Base-by-base conservation (phyloP, 2,329 filamentous ascomycete genomes). In the Botryotinia calthae region DNA sequence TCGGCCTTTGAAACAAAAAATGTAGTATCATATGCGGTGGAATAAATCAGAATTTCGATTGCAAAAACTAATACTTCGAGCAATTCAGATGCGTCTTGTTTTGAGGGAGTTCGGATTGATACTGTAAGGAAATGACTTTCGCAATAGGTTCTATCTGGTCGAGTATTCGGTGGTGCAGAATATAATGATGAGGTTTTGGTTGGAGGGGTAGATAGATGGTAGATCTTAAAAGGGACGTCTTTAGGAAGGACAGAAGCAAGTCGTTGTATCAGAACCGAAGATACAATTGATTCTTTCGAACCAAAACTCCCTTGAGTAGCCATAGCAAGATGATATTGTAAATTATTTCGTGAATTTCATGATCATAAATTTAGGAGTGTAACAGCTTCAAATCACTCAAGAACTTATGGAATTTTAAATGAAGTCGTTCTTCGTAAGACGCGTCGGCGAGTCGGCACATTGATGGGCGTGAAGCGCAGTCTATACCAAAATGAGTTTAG, bases 1-100 rank as follows among this genome's bases (percentile, higher is more conserved):
- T 99, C 96, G 66, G 96, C 96, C 82, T 99, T 99, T 75, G 95
- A 95, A 37, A 99, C 91, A 81, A 99, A 99, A 71, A 98, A 87
- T 6, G 93, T 98, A 1, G 92, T 97, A 37, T 94, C 88, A 77
- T 88, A 87, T 63, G 88, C 87, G 0, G 95, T 97, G 0, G 90
- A 92, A 82, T 97, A 99, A 74, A 99, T 88, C 78, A 96, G 87
- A 69, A 98, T 86, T 81, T 99, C 96, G 75, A 99, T 87, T 25
- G 92, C 95, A 73, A 97, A 90, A 14, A 95, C 86, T 10, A 98
- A 83, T 1, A 97, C 86, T 73, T 81, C 79, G 54, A 73, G 73
- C 48, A 64, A 75, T 37, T 78, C 76, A 9, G 76, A 72, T 58
- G 73, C 74, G 42, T 78, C 75, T 5, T 77, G 75, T 40, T 78